Evolutionary conservation across 306 rosid genomes (phyloP), one percentile per base, ranked within the genome.

Genomic region (Glycine latifolia): DNA sequence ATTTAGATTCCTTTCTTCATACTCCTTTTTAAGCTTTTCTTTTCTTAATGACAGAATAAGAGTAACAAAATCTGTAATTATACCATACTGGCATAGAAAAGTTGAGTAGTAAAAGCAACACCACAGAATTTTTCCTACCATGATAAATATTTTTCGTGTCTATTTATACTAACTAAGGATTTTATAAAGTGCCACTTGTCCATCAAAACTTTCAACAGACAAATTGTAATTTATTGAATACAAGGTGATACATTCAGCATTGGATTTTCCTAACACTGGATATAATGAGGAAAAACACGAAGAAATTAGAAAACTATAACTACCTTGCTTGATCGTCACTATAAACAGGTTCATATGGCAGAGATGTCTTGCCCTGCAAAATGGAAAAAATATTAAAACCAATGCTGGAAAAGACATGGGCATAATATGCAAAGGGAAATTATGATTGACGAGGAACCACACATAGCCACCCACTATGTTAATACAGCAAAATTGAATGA

Each of bases 291-390:
- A 4, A 13, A 72, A 66, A 17, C 33, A 79, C 13, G 35, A 71
- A 48, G 33, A 54, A 58, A 68, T 67, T 78, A 54, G 72, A 60
- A 69, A 80, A 63, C 33, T 76, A n/a, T 53, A 62, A 37, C 52
- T 73, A 87, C 90, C 86, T 84, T 69, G 90, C 87, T 67, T 84
- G 79, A 43, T 59, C 59, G 48, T 87, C 90, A 78, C 90, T 87
- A 68, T 87, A 87, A 67, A 87, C 87, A 14, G 90, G 84, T 62
- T 87, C 86, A 68, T 87, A 87, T 33, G 87, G 41, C 48, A 81
- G 12, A 26, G 86, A 87, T 77, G 90, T 87, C 79, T 83, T 87
- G 47, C 69, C 87, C 90, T 87, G 84, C 31, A 67, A 26, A 78
- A 49, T 1, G 31, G 61, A 81, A 83, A 63, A 54, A 53, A 47